phyloP scores from a whole-genome alignment of 1,139 yeast genomes.

The Candida pseudocylindracea region DNA sequence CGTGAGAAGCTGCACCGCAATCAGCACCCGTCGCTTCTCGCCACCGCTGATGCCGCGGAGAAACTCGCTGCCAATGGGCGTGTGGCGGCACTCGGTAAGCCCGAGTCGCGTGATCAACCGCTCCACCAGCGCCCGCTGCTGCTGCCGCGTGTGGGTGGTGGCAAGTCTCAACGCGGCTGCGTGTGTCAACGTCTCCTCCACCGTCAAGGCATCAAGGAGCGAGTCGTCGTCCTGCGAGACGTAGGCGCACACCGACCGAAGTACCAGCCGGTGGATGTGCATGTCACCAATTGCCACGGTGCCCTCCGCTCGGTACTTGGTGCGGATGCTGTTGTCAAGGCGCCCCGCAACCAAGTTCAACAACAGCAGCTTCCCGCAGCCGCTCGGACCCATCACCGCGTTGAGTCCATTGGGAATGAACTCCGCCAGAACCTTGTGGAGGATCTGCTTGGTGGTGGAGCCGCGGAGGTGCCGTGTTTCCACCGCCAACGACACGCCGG shows the following conservation, averaged over 20 bases:
- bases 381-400: slow-evolving; percentile 81
- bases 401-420: slow-evolving; percentile 46
- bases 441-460: slow-evolving; percentile 1
- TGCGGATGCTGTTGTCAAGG: slow-evolving; percentile 19
- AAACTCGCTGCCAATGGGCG: slow-evolving; percentile 48
- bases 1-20: slow-evolving; percentile 55
- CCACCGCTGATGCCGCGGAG: slow-evolving; percentile 76
- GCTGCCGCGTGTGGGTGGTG: slow-evolving; percentile 32
- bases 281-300: slow-evolving; percentile 7
- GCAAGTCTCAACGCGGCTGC: slow-evolving; percentile 50
- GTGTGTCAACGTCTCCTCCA: slow-evolving; percentile 47
- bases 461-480: no score
- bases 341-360: slow-evolving; percentile 47
- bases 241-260: slow-evolving; percentile 34
- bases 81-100: slow-evolving; percentile 55
- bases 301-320: slow-evolving; percentile 6
- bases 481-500: background rate
- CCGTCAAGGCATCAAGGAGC: slow-evolving; percentile 47
- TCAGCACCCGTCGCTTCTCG: slow-evolving; percentile 63
- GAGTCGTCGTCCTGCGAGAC: slow-evolving; percentile 70
- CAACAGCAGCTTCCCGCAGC: slow-evolving; percentile 66
- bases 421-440: slow-evolving; percentile 27
- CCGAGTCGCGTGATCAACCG: slow-evolving; percentile 12
- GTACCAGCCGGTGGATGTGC: slow-evolving; percentile 14
- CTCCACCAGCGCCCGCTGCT: slow-evolving; percentile 6